Evolutionary conservation across 345 rosid species (phyloP).

Genomic region (Populus deltoides): DNA sequence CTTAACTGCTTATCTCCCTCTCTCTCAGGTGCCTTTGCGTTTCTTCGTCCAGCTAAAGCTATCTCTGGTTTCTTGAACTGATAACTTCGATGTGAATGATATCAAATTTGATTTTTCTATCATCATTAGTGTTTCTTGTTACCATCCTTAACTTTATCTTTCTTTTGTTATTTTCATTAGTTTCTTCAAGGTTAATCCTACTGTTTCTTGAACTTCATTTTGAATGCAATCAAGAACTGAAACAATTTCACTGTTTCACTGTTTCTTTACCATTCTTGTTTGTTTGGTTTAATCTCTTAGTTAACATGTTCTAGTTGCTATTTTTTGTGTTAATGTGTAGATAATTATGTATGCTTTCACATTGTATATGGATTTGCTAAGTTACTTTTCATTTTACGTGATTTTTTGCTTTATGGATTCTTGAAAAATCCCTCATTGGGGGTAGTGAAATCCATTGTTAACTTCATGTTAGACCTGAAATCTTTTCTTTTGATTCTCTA

Average conservation of each 20-base stretch:
- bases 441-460: neutral
- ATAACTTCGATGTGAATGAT: neutral
- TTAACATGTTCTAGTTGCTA: neutral
- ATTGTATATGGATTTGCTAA: neutral
- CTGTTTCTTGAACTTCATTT: neutral
- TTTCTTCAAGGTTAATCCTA: neutral
- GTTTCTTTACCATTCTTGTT: neutral
- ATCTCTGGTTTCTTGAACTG: neutral
- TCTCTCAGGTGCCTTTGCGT: slow-evolving; percentile 5
- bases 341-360: neutral
- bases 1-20: neutral
- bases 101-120: neutral
- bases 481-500: neutral
- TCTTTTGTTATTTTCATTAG: neutral
- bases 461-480: neutral
- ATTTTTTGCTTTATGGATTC: neutral
- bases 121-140: neutral
- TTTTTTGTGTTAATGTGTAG: neutral
- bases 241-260: neutral
- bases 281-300: neutral
- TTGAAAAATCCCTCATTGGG: neutral
- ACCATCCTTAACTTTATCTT: neutral
- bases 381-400: neutral
- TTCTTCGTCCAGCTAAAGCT: neutral
- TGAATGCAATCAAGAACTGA: neutral